A percentile compares a stretch with the other conserved stretches of the same genome.
These are phyloP conservation scores for Anthracocystis setariae DNA, from an alignment of 1,284 basidiomycete species.

Conservation along the genomic window DNA sequence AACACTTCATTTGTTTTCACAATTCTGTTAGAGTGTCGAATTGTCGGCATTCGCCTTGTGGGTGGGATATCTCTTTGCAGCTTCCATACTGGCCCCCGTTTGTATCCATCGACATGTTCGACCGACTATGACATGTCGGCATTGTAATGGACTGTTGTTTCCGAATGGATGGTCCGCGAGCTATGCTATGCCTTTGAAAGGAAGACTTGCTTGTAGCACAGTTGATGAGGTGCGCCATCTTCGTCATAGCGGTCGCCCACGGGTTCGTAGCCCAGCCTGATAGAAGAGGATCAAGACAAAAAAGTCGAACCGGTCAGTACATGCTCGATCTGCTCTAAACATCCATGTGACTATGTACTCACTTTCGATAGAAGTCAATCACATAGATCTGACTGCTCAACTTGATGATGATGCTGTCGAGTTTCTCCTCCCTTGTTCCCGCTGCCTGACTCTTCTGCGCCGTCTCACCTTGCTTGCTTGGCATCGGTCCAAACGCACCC, in stretches of 20 bases:
- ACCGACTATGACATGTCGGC: background rate
- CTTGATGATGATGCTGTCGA: constrained; percentile 48
- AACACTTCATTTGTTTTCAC: constrained; percentile 6
- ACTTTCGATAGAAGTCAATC: constrained; percentile 42
- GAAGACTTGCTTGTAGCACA: constrained; percentile 42
- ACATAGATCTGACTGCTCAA: constrained; percentile 49
- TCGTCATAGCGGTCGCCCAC: constrained; percentile 44
- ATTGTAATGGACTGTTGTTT: background rate
- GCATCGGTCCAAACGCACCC: constrained; percentile 38
- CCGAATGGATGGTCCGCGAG: background rate
- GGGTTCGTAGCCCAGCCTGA: constrained; percentile 36
- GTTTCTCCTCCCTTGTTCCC: background rate
- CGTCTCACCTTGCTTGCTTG: constrained; percentile 2
- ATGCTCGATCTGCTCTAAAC: background rate
- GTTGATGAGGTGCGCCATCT: constrained; percentile 44
- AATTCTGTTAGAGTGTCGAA: constrained; percentile 1
- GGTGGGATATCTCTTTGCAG: no score
- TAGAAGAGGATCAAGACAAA: background rate
- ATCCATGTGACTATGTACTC: constrained; percentile 1
- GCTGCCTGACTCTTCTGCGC: background rate
- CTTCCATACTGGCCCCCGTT: no score
- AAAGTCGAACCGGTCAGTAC: background rate
- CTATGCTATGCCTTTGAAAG: constrained; percentile 2
- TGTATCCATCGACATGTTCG: background rate
- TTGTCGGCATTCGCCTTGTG: background rate